Conservation (phyloP, 441 rosid genomes). For the Raphanus hybrid region DNA sequence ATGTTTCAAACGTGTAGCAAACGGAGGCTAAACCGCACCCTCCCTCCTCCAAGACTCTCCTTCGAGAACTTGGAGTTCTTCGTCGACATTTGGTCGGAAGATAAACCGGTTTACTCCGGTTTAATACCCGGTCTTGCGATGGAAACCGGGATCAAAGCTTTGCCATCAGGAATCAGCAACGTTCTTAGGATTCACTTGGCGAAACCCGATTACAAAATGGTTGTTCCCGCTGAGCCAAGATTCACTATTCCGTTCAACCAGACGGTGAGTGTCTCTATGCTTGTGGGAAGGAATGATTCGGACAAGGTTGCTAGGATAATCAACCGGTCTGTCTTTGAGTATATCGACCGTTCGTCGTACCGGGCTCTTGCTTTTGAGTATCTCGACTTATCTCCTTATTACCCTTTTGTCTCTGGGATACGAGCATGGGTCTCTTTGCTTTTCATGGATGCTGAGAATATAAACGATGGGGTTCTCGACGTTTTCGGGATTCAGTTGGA, state of each 20-base stretch:
- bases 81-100: slow-evolving; percentile 85
- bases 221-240: slow-evolving; percentile 71
- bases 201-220: slow-evolving; percentile 73
- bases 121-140: slow-evolving; percentile 69
- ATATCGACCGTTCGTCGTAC: slow-evolving; percentile 65
- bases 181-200: slow-evolving; percentile 55
- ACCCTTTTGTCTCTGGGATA: slow-evolving; percentile 75
- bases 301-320: slow-evolving; percentile 72
- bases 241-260: slow-evolving; percentile 61
- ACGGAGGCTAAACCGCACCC: slow-evolving; percentile 48
- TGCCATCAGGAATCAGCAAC: slow-evolving; percentile 52
- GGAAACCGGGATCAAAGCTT: slow-evolving; percentile 58
- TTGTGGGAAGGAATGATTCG: slow-evolving; percentile 72
- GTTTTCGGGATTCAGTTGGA: slow-evolving; percentile 90
- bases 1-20: slow-evolving; percentile 68
- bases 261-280: slow-evolving; percentile 67
- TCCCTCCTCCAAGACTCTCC: slow-evolving; percentile 82
- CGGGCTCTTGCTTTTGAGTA: slow-evolving; percentile 82
- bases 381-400: slow-evolving; percentile 73
- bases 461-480: slow-evolving; percentile 58
- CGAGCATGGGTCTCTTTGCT: slow-evolving; percentile 89
- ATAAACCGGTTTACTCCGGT: slow-evolving; percentile 68
- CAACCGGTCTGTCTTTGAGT: slow-evolving; percentile 65
- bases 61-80: slow-evolving; percentile 76
- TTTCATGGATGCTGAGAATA: slow-evolving; percentile 63